These are phyloP conservation scores for Eimeria acervulina DNA, from an alignment of 169 alveolate species.

Conservation along the genomic window DNA sequence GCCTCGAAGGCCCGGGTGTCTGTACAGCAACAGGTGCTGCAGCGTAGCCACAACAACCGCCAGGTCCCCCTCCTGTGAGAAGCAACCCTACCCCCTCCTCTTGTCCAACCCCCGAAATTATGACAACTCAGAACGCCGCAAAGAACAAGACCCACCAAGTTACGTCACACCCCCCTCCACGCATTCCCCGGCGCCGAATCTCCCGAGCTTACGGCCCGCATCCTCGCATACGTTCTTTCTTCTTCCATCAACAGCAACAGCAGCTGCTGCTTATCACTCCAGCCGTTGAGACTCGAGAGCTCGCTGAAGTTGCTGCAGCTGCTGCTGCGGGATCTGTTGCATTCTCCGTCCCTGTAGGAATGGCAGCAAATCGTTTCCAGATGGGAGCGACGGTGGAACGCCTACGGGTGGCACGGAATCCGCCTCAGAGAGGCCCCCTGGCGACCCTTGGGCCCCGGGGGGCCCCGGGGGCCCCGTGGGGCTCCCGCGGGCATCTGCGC, in stretches of 20 bases:
- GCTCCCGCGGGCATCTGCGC: conserved; percentile 55
- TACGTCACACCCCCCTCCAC: background rate
- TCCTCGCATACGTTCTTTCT: background rate
- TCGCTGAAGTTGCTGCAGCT: conserved; percentile 76
- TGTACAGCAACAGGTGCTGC: conserved; percentile 5
- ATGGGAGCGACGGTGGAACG: conserved; percentile 6
- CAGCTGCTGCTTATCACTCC: background rate
- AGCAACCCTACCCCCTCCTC: too few relatives aligned
- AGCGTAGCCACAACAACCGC: background rate
- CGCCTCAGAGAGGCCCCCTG: conserved; percentile 37
- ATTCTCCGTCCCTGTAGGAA: conserved; percentile 48
- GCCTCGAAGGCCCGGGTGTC: background rate
- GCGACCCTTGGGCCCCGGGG: conserved; percentile 28
- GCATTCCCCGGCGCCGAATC: background rate
- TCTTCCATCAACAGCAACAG: background rate
- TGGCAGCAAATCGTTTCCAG: conserved; percentile 61
- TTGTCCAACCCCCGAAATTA: background rate
- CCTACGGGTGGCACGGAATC: conserved; percentile 34
- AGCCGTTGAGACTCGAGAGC: conserved; percentile 75
- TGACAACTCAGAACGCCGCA: background rate
- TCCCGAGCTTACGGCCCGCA: background rate
- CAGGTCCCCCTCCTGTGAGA: background rate
- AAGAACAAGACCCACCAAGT: background rate
- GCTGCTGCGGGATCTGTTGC: conserved; percentile 75
- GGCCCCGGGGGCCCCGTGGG: conserved; percentile 40